phyloP scores from a whole-genome alignment of 345 rosid species.

The Syzygium jambos region DNA sequence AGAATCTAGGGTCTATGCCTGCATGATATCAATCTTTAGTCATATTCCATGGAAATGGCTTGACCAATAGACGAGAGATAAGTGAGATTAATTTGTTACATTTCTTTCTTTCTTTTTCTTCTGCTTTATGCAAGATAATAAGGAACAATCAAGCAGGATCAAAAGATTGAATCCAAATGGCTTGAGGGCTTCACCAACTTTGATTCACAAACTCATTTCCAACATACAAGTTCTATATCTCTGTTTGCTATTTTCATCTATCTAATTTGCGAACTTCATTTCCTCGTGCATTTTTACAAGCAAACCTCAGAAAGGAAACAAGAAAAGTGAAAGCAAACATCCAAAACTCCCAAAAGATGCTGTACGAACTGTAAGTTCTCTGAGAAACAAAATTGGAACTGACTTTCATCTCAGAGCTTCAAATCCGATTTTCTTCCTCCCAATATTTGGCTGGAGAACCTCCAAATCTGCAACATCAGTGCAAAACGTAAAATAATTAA shows the following conservation, averaged over 20 bases:
- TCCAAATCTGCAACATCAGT: not conserved
- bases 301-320: not conserved
- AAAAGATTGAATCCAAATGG: not conserved
- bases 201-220: not conserved
- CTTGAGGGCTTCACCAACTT: not conserved
- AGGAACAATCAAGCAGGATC: not conserved
- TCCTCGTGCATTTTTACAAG: not conserved
- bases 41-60: not conserved
- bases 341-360: not conserved
- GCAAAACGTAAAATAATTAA: not conserved
- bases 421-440: constrained; percentile 40
- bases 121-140: not conserved
- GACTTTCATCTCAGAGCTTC: constrained; percentile 27
- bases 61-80: not conserved
- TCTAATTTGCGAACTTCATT: not conserved
- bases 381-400: not conserved
- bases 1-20: not conserved
- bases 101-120: not conserved
- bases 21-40: not conserved
- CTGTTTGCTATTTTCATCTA: not conserved
- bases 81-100: not conserved
- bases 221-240: not conserved
- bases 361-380: constrained; percentile 2
- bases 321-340: constrained; percentile 1
- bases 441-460: constrained; percentile 4